Evolutionary conservation across 108 stramenopile genomes (phyloP).

Genomic region (Skeletonema potamos): DNA sequence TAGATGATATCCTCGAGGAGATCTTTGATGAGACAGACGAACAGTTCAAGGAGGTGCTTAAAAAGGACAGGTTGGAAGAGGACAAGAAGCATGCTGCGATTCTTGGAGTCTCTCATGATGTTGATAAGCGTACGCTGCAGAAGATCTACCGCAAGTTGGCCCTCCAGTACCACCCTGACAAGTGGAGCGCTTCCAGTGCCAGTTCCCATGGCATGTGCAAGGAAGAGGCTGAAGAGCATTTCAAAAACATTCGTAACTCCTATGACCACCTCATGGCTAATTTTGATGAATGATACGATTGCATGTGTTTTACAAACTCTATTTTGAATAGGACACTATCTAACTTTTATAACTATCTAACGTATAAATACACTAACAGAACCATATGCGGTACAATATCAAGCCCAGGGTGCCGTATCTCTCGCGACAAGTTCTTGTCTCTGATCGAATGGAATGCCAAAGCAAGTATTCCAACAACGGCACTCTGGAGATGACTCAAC

Average conservation of each 20-base stretch:
- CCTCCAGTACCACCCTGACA: constrained; percentile 21
- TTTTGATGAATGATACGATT: neutral
- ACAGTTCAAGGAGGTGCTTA: neutral
- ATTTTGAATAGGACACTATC: neutral
- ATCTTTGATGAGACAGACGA: neutral
- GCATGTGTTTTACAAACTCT: neutral
- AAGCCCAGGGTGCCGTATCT: neutral
- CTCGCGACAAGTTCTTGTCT: neutral
- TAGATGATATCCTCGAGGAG: neutral
- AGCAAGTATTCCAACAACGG: neutral
- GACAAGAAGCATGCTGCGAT: constrained; percentile 2
- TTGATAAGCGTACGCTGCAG: neutral
- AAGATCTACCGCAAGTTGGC: constrained; percentile 1
- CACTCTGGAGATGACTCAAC: neutral
- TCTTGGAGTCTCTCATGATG: constrained; percentile 4
- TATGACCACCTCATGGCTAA: constrained; percentile 8
- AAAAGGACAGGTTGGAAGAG: neutral
- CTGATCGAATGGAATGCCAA: neutral
- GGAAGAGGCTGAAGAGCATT: constrained; percentile 31
- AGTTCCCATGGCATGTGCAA: constrained; percentile 17
- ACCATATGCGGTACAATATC: neutral
- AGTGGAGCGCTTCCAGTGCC: constrained; percentile 1
- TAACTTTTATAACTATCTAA: neutral
- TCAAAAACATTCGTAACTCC: constrained; percentile 22
- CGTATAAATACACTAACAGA: neutral